phyloP scores from a whole-genome alignment of 805 yeast genomes.

The Monosporozyma solicola region DNA sequence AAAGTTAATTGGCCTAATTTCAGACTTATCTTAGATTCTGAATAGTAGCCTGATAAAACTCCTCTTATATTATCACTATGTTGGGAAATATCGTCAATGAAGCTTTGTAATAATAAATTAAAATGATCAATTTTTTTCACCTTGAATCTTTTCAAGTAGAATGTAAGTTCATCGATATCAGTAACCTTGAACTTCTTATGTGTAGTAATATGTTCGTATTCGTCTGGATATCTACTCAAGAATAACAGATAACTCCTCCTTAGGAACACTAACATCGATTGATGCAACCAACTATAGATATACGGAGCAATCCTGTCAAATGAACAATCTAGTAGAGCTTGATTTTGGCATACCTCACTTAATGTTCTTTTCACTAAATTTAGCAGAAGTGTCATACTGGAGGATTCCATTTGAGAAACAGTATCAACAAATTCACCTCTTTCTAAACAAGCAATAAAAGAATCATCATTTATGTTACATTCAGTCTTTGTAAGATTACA shows the following conservation, averaged over 20 bases:
- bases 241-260: constrained; percentile 12
- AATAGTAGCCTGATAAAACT: background rate
- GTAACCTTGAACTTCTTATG: background rate
- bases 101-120: background rate
- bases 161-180: constrained; percentile 1
- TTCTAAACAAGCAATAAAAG: background rate
- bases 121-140: background rate
- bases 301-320: background rate
- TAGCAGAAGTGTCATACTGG: background rate
- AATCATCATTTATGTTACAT: background rate
- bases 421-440: background rate
- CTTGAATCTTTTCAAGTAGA: background rate
- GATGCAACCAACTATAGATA: background rate
- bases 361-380: constrained; percentile 1
- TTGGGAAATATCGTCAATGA: background rate
- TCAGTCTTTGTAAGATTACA: background rate
- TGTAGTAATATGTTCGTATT: background rate
- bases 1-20: background rate
- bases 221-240: constrained; percentile 9
- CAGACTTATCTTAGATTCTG: background rate
- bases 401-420: background rate
- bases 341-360: background rate
- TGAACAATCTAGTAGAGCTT: background rate
- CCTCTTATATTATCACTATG: background rate
- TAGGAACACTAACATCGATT: constrained; percentile 14